Evolutionary conservation across 2,329 filamentous ascomycete species (phyloP), one percentile per base, ranked within the genome.

Genomic region (Juglanconis juglandina): DNA sequence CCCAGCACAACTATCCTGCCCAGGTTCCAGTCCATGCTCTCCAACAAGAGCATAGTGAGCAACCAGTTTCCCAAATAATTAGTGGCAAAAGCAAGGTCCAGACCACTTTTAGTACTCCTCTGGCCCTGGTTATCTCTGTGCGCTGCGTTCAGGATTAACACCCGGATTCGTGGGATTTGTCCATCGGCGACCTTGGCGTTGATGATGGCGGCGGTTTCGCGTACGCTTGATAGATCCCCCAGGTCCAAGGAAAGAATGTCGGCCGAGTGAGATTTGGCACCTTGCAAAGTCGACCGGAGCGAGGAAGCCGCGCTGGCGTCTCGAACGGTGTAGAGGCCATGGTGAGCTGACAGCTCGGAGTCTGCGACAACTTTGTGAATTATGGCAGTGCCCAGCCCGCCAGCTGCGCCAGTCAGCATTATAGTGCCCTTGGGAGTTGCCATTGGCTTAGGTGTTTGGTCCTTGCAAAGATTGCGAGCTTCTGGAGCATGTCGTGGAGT

Each of bases 391-490:
- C 74, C 75, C 34, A 77, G 69, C 24, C 73, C 72, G 47, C 75
- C 75, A 58, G 77, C 77, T 41, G 73, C 66, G 6, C 75, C 75
- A 4, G 75, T 77, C 9, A 76, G 61, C 2, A 77, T 44, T 33
- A 77, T 70, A 2, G 71, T 68, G 58, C 74, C 72, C 58, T 62
- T 59, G 44, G 14, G 17, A 17, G 17, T 17, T 17, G 17, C 17
- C 17, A 17, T 17, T 17, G 17, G 17, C 17, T 17, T 17, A 17
- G 17, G 17, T 17, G 17, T 17, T 17, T 17, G 17, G 17, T 17
- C 17, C 17, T 17, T 17, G 17, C 17, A 17, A 17, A 17, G 17
- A 17, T 17, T 17, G 17, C 17, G 17, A 17, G 17, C 17, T 17
- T 17, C 17, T 17, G 17, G 17, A 17, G 17, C 17, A 17, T 17